Percentiles rank a stretch among this genome's conserved stretches.
Evolutionary conservation across 2,329 filamentous ascomycete genomes (phyloP).

Genomic region (Neobulgaria alba): DNA sequence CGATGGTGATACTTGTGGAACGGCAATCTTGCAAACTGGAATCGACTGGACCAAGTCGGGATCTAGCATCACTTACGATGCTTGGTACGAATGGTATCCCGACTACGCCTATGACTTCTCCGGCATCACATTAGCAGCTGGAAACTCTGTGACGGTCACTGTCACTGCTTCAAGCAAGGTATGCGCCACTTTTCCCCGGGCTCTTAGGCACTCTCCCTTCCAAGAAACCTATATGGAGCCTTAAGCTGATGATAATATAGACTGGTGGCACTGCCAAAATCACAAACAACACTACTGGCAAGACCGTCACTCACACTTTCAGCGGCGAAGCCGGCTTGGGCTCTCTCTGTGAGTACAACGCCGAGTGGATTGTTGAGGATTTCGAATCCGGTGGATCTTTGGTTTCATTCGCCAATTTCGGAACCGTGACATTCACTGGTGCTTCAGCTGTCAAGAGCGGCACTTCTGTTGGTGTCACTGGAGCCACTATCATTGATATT

Average conservation of each 20-base stretch:
- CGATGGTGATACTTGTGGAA: slow-evolving; percentile 46
- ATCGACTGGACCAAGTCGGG: slow-evolving; percentile 43
- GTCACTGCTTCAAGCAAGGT: slow-evolving; percentile 31
- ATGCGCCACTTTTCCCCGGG: no score
- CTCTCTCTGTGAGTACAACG: slow-evolving; percentile 36
- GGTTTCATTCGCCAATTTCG: slow-evolving; percentile 39
- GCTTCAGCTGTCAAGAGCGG: slow-evolving; percentile 29
- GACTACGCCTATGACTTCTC: slow-evolving; percentile 43
- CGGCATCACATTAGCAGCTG: slow-evolving; percentile 34
- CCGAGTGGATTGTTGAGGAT: slow-evolving; percentile 43
- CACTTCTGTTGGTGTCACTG: slow-evolving; percentile 25
- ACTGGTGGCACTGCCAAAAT: slow-evolving; percentile 35
- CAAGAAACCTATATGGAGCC: no score
- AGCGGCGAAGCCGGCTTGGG: slow-evolving; percentile 23
- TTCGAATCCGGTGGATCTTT: slow-evolving; percentile 34
- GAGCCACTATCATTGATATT: slow-evolving; percentile 36
- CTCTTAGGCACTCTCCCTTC: no score
- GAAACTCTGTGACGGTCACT: slow-evolving; percentile 34
- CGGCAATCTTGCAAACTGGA: slow-evolving; percentile 47
- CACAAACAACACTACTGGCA: slow-evolving; percentile 36
- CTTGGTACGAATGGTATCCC: slow-evolving; percentile 54
- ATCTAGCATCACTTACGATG: slow-evolving; percentile 37
- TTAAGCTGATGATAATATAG: no score
- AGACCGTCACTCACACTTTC: slow-evolving; percentile 35
- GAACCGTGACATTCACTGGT: slow-evolving; percentile 36